A percentile compares a stretch with the other conserved stretches of the same genome.
Conservation (phyloP, 306 rosid genomes). For the Fagus sylvatica region DNA sequence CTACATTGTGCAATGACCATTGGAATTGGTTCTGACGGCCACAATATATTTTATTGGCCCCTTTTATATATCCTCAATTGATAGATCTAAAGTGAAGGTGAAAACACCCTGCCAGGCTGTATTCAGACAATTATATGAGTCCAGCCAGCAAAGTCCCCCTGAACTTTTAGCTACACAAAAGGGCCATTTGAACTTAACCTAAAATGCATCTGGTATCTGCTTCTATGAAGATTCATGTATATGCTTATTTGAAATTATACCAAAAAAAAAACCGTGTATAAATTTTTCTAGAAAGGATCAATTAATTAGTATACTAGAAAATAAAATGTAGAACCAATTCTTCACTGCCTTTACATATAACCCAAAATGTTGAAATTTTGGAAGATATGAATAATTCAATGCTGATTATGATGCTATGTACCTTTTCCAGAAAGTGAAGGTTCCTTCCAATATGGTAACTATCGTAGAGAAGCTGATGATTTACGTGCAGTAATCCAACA, state of each 20-base stretch:
- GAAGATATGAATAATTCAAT: not conserved
- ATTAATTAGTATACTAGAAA: not conserved
- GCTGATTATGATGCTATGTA: slow-evolving; percentile 6
- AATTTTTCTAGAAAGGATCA: not conserved
- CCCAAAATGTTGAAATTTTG: slow-evolving; percentile 2
- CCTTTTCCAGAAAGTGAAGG: slow-evolving; percentile 81
- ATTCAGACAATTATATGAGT: not conserved
- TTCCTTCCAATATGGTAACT: slow-evolving; percentile 78
- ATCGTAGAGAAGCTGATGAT: slow-evolving; percentile 80
- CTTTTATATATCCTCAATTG: not conserved
- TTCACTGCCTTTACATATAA: not conserved
- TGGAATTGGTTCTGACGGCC: not conserved
- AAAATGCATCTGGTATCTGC: too few relatives aligned
- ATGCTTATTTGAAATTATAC: too few relatives aligned
- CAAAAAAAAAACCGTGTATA: too few relatives aligned
- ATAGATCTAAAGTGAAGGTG: not conserved
- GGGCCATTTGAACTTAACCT: not conserved
- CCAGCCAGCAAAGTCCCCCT: not conserved
- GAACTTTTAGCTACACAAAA: not conserved
- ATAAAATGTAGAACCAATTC: slow-evolving; percentile 10
- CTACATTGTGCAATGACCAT: not conserved
- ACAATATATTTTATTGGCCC: not conserved
- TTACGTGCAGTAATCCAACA: slow-evolving; percentile 63
- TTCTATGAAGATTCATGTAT: too few relatives aligned
- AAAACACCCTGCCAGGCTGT: not conserved